Base-by-base conservation (phyloP, 495 filamentous ascomycete species). In the Neurospora sp. region DNA sequence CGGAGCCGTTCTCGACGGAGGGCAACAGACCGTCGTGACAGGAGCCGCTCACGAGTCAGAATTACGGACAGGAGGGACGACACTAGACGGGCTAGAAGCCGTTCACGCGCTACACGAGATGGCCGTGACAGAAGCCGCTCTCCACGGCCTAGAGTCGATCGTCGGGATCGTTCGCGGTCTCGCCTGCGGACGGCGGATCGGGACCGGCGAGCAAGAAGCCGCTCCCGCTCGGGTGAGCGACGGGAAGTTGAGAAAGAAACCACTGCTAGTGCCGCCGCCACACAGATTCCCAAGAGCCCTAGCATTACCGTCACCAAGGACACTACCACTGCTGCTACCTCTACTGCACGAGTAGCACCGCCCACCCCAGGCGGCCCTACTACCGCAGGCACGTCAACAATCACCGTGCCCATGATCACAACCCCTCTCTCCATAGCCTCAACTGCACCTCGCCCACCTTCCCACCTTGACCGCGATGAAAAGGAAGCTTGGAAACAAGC, bases 401-500 rank as follows among this genome's bases (percentile, higher is more conserved):
- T 66, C 14, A 35, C 54, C 54, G 54, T 66, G 59, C 75, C 76
- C 11, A 77, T 78, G 23, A 73, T 66, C 14, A 37, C 54, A 18
- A 66, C 54, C 14, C 72, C 81, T 79, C 12, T 84, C 82, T 14
- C 80, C 79, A 11, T 83, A 83, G 23, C 80, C 12, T 77, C 77
- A 8, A 73, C 44, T 23, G 40, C 72, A 0, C 74, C 74, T 20
- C 77, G 79, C 8, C 81, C 78, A 1, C 76, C 82, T 9, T 80
- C 80, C 5, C 74, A 71, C 40, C 69, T 82, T 10, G 77, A 76
- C 72, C 77, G 76, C 23, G 77, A 77, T 18, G 82, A 81, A 27
- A 77, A 77, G 39, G 84, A 84, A 77, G 83, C 81, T 3, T 85
- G 84, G 85, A 88, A 88, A 73, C 85, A 85, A 72, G 82, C 81